Evolutionary conservation across 768 basidiomycete genomes (phyloP).

Genomic region (Lepiota brunneoincarnata): DNA sequence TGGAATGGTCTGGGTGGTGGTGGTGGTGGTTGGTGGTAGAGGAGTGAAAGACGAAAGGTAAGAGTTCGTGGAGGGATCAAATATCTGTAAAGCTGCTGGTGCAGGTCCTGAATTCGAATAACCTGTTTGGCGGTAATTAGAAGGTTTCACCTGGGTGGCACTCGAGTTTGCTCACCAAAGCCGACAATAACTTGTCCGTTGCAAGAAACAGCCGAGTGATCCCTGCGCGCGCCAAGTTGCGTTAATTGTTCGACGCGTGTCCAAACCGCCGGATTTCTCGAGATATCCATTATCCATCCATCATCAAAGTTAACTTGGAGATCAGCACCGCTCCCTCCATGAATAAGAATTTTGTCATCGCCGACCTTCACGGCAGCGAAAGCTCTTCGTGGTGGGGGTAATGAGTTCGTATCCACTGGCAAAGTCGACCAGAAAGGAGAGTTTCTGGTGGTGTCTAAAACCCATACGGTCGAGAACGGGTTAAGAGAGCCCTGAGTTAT

Average conservation of each 20-base stretch:
- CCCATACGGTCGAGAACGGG: conserved; percentile 59
- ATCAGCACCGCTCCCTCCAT: conserved; percentile 69
- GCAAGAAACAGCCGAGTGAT: conserved; percentile 69
- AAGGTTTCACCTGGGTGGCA: neutral
- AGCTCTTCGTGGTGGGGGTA: conserved; percentile 60
- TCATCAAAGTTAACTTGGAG: conserved; percentile 55
- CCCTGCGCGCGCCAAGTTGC: conserved; percentile 60
- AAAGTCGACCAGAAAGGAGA: conserved; percentile 49
- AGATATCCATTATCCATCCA: conserved; percentile 70
- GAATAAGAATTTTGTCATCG: conserved; percentile 61
- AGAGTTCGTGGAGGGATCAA: conserved; percentile 38
- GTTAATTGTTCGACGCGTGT: conserved; percentile 44
- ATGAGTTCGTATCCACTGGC: conserved; percentile 30
- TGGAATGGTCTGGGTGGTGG: conserved; percentile 3
- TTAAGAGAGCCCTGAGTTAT: conserved; percentile 48
- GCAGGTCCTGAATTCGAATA: conserved; percentile 51
- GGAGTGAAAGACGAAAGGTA: conserved; percentile 43
- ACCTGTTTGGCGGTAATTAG: conserved; percentile 28
- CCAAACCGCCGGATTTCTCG: conserved; percentile 60
- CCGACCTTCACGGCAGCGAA: conserved; percentile 55
- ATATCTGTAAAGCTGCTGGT: conserved; percentile 54
- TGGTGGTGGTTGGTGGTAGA: conserved; percentile 24
- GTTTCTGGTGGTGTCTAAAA: conserved; percentile 53
- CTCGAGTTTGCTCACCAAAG: conserved; percentile 54
- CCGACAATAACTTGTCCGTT: conserved; percentile 70